phyloP scores from a whole-genome alignment of 345 rosid genomes.

The Aquilaria malaccensis region DNA sequence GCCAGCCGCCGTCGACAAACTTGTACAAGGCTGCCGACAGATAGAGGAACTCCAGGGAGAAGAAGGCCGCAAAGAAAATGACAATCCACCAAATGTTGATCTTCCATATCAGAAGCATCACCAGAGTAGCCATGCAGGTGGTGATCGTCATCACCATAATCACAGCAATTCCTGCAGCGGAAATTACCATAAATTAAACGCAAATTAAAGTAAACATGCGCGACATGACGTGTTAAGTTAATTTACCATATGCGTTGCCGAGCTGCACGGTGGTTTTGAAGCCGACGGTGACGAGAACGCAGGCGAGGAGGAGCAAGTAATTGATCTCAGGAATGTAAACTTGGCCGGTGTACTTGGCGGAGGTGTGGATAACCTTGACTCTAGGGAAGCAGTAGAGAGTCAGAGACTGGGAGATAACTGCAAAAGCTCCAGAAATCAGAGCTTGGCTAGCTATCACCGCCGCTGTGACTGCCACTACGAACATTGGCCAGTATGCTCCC shows the following conservation, averaged over 20 bases:
- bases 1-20: constrained; percentile 52
- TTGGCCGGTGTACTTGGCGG: constrained; percentile 37
- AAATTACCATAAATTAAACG: too few relatives aligned
- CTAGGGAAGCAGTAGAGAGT: constrained; percentile 59
- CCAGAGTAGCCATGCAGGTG: constrained; percentile 44
- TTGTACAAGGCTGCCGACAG: constrained; percentile 50
- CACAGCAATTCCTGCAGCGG: constrained; percentile 44
- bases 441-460: constrained; percentile 73
- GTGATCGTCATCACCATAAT: constrained; percentile 63
- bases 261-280: constrained; percentile 50
- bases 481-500: constrained; percentile 57
- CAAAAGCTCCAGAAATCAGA: constrained; percentile 56
- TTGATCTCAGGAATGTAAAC: constrained; percentile 40
- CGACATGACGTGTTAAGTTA: not conserved
- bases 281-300: constrained; percentile 34
- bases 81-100: constrained; percentile 30
- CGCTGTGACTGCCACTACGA: constrained; percentile 61
- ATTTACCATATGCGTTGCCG: constrained; percentile 59
- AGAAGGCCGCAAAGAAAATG: constrained; percentile 33
- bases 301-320: constrained; percentile 34
- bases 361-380: constrained; percentile 68
- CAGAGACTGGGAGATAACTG: constrained; percentile 49
- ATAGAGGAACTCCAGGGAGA: constrained; percentile 31
- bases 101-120: constrained; percentile 75
- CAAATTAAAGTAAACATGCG: not conserved